Conservation (phyloP, 2,329 filamentous ascomycete species). For the Verticillium nubilum region DNA sequence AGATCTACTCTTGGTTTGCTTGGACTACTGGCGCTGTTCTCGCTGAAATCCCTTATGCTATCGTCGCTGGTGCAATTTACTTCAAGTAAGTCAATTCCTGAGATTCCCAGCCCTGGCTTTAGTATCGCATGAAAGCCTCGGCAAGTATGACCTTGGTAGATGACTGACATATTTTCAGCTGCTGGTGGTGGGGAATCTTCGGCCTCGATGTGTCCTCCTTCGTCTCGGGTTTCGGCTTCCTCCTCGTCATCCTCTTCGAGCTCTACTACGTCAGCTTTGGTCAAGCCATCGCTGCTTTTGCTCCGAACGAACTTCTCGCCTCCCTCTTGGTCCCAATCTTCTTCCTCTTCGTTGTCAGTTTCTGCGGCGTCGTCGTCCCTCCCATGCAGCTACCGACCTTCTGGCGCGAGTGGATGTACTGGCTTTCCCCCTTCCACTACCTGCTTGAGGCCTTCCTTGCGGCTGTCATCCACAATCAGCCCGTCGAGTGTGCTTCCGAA, state of each 20-base stretch:
- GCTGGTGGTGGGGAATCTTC: constrained; percentile 54
- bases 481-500: constrained; percentile 45
- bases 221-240: constrained; percentile 55
- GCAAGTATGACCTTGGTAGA: too few relatives aligned
- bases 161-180: constrained; percentile 14
- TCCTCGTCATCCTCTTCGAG: constrained; percentile 62
- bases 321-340: constrained; percentile 63
- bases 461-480: constrained; percentile 46
- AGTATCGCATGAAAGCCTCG: too few relatives aligned
- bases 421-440: constrained; percentile 63
- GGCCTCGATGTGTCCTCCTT: constrained; percentile 46
- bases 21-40: constrained; percentile 62
- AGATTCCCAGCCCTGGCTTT: not conserved
- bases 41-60: constrained; percentile 64
- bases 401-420: constrained; percentile 63
- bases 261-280: constrained; percentile 61
- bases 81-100: constrained; percentile 25
- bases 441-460: constrained; percentile 58
- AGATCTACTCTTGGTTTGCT: constrained; percentile 73
- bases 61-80: constrained; percentile 61
- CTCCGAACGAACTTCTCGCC: constrained; percentile 62
- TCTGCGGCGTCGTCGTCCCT: constrained; percentile 67
- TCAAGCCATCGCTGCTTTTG: constrained; percentile 61
- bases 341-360: constrained; percentile 64
- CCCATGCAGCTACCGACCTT: constrained; percentile 52